phyloP scores from a whole-genome alignment of 2,329 filamentous ascomycete species.

The Phymatotrichopsis omnivora region DNA sequence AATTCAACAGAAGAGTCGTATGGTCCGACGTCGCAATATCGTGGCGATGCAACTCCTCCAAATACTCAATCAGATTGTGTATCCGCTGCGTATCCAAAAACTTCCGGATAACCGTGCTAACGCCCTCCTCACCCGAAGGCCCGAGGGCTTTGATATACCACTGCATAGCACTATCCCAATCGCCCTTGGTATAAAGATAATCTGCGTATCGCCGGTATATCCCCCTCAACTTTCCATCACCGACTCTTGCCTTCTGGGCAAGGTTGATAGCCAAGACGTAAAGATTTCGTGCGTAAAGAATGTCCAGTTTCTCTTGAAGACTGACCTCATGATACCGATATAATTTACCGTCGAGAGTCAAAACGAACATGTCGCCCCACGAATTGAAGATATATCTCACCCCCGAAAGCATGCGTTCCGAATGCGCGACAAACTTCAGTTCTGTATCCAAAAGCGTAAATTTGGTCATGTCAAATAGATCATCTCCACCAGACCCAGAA shows the following conservation, averaged over 20 bases:
- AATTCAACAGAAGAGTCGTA: slow-evolving; percentile 87
- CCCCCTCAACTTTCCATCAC: slow-evolving; percentile 68
- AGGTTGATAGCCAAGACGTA: slow-evolving; percentile 87
- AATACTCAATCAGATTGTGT: slow-evolving; percentile 91
- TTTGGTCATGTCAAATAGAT: slow-evolving; percentile 73
- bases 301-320: slow-evolving; percentile 80
- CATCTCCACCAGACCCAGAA: slow-evolving; percentile 62
- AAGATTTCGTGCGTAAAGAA: slow-evolving; percentile 87
- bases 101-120: slow-evolving; percentile 37
- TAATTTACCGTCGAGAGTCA: slow-evolving; percentile 87
- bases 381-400: slow-evolving; percentile 71
- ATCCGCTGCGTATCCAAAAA: slow-evolving; percentile 96
- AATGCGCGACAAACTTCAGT: slow-evolving; percentile 79
- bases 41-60: slow-evolving; percentile 92
- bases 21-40: slow-evolving; percentile 90
- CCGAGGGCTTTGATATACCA: slow-evolving; percentile 95
- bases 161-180: slow-evolving; percentile 98
- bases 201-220: slow-evolving; percentile 94
- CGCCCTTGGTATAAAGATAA: slow-evolving; percentile 84
- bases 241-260: slow-evolving; percentile 74
- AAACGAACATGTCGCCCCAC: slow-evolving; percentile 86
- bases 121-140: slow-evolving; percentile 40
- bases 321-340: slow-evolving; percentile 78
- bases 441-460: slow-evolving; percentile 90
- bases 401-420: slow-evolving; percentile 70